Conservation (phyloP, 1,284 basidiomycete species). For the Moesziomyces sp. region DNA sequence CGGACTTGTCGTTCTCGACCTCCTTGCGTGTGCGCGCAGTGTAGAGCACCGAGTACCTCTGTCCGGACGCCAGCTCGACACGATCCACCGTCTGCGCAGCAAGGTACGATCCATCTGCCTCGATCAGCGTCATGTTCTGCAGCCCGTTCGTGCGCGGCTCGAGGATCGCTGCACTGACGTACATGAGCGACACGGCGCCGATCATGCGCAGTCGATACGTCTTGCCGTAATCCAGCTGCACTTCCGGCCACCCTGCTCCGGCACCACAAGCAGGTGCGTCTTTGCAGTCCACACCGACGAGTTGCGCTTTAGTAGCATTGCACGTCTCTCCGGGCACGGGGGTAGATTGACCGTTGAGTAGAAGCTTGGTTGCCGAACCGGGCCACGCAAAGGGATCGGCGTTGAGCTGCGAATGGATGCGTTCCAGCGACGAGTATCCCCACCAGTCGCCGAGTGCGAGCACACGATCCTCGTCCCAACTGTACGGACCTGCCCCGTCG, state of each 20-base stretch:
- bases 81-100: conserved; percentile 18
- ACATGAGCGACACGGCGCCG: conserved; percentile 39
- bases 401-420: conserved; percentile 25
- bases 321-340: conserved; percentile 13
- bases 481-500: conserved; percentile 12
- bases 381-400: conserved; percentile 56
- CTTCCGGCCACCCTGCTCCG: conserved; percentile 1
- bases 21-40: conserved; percentile 12
- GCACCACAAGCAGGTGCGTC: conserved; percentile 3
- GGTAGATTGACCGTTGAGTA: conserved; percentile 49
- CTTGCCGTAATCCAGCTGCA: conserved; percentile 49
- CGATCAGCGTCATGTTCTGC: conserved; percentile 48
- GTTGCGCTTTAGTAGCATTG: conserved; percentile 22
- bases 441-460: conserved; percentile 53
- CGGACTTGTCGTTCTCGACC: conserved; percentile 29
- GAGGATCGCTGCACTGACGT: conserved; percentile 29
- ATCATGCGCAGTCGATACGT: conserved; percentile 46
- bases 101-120: conserved; percentile 55
- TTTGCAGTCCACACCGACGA: conserved; percentile 7
- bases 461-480: conserved; percentile 39
- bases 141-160: conserved; percentile 2
- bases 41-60: conserved; percentile 54
- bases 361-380: conserved; percentile 42
- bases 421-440: conserved; percentile 8
- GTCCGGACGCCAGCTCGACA: conserved; percentile 52